Percentiles rank a stretch among this genome's conserved stretches.
Evolutionary conservation across 2,329 filamentous ascomycete genomes (phyloP).

Genomic region (Alternaria sp.): DNA sequence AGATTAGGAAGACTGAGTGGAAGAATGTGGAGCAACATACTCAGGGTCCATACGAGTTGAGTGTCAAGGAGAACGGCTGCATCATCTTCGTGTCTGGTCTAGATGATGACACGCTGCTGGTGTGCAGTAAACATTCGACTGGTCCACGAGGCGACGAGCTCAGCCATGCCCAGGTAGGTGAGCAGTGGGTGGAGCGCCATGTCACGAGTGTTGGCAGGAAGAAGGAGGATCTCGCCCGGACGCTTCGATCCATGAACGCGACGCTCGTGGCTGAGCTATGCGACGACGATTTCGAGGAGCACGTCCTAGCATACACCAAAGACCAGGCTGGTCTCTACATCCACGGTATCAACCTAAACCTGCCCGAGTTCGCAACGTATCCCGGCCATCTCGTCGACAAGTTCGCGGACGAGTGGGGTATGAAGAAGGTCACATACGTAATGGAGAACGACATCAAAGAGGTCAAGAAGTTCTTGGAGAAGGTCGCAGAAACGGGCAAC

Average conservation of each 20-base stretch:
- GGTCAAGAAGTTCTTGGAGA: constrained; percentile 83
- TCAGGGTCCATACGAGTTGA: constrained; percentile 89
- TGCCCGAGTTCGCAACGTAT: constrained; percentile 91
- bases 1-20: constrained; percentile 86
- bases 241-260: constrained; percentile 81
- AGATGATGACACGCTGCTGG: constrained; percentile 85
- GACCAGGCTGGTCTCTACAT: constrained; percentile 90
- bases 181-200: constrained; percentile 82
- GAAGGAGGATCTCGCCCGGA: constrained; percentile 77
- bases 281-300: constrained; percentile 95
- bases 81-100: constrained; percentile 97
- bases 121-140: constrained; percentile 99
- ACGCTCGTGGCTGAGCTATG: constrained; percentile 96
- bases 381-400: constrained; percentile 81
- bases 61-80: constrained; percentile 98
- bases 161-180: constrained; percentile 86
- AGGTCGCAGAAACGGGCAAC: constrained; percentile 84
- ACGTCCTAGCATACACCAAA: constrained; percentile 87
- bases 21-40: constrained; percentile 77
- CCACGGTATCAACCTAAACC: constrained; percentile 93
- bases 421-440: constrained; percentile 85
- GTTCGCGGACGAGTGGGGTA: constrained; percentile 93
- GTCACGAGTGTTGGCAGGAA: constrained; percentile 79
- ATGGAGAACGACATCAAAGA: constrained; percentile 76
- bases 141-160: constrained; percentile 76